A percentile compares a stretch with the other conserved stretches of the same genome.
These are phyloP conservation scores for Syzygium grande DNA, from an alignment of 345 rosid species.

Conservation along the genomic window DNA sequence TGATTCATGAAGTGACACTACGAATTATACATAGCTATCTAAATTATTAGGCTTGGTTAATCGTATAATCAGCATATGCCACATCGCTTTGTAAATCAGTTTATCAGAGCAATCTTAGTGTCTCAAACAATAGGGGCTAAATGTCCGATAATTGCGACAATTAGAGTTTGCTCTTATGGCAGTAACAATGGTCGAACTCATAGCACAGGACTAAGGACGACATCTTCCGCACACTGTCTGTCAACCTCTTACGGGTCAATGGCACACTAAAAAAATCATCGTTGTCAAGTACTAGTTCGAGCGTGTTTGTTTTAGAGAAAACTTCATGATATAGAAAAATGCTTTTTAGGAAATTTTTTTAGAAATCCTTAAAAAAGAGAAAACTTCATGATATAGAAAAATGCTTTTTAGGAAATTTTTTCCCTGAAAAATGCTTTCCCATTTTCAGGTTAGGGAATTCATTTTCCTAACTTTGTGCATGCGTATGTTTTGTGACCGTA, in stretches of 20 bases:
- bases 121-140: background rate
- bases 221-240: too few relatives aligned
- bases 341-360: background rate
- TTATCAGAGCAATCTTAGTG: background rate
- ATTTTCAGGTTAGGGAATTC: background rate
- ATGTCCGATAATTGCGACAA: background rate
- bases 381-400: background rate
- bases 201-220: background rate
- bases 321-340: background rate
- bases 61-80: background rate
- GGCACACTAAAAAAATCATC: background rate
- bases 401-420: background rate
- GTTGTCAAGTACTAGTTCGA: background rate
- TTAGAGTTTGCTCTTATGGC: background rate
- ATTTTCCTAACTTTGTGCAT: background rate
- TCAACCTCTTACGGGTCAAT: too few relatives aligned
- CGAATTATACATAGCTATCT: background rate
- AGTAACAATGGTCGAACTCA: background rate
- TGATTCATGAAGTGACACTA: background rate
- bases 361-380: too few relatives aligned
- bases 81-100: background rate
- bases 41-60: background rate
- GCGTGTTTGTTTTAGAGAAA: background rate
- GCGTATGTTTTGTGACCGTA: background rate
- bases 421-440: background rate